phyloP scores from a whole-genome alignment of 345 rosid genomes.

The Tarenaya hassleriana region DNA sequence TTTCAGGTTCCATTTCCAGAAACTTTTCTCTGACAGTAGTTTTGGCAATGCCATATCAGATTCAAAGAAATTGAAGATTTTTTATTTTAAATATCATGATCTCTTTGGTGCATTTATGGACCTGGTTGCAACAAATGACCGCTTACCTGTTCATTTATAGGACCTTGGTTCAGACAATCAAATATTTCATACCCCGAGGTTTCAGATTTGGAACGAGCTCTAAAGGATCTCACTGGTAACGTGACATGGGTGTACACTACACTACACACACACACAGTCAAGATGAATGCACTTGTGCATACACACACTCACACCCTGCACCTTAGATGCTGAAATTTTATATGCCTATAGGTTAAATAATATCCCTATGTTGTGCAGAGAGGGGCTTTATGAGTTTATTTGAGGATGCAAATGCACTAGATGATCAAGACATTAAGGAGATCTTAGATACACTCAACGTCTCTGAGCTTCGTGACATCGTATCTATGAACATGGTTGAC shows the following conservation, averaged over 20 bases:
- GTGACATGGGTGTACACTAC: too few relatives aligned
- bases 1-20: conserved; percentile 3
- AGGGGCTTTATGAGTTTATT: conserved; percentile 42
- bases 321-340: not conserved
- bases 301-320: not conserved
- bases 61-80: not conserved
- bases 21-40: not conserved
- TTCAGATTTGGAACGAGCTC: conserved; percentile 44
- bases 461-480: conserved; percentile 66
- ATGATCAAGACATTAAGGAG: conserved; percentile 38
- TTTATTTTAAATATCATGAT: not conserved
- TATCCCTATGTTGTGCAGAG: conserved; percentile 35
- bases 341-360: conserved; percentile 17
- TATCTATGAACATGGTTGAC: conserved; percentile 50
- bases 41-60: not conserved
- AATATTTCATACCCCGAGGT: conserved; percentile 65
- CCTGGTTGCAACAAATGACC: not conserved
- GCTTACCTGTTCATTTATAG: conserved; percentile 29
- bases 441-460: conserved; percentile 50
- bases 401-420: conserved; percentile 35
- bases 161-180: conserved; percentile 85
- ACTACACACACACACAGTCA: too few relatives aligned
- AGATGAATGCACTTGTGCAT: conserved; percentile 13
- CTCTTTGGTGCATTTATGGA: not conserved
- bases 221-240: conserved; percentile 65